Evolutionary conservation across 805 yeast genomes (phyloP).

Genomic region (Pichia scutulata): DNA sequence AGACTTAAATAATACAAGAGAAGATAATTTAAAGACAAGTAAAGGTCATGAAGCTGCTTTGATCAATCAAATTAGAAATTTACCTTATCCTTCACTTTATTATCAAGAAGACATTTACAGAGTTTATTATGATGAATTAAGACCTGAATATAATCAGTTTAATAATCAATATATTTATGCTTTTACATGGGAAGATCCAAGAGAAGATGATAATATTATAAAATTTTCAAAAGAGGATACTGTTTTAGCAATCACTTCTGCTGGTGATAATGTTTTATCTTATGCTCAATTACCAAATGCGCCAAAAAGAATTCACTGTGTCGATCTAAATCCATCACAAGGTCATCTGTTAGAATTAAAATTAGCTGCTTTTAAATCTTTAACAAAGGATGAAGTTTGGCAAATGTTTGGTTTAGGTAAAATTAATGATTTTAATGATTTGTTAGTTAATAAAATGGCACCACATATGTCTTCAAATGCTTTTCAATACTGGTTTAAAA

Average conservation of each 20-base stretch:
- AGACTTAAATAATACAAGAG: constrained; percentile 17
- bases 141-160: constrained; percentile 62
- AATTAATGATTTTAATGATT: constrained; percentile 41
- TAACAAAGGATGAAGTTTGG: constrained; percentile 60
- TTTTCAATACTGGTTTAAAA: constrained; percentile 70
- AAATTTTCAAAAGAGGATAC: constrained; percentile 57
- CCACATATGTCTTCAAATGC: constrained; percentile 74
- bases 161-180: constrained; percentile 77
- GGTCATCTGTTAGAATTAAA: constrained; percentile 74
- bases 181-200: constrained; percentile 87
- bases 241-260: constrained; percentile 76
- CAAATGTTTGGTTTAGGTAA: constrained; percentile 69
- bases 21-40: constrained; percentile 33
- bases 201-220: constrained; percentile 65
- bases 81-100: constrained; percentile 76
- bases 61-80: constrained; percentile 47
- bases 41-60: constrained; percentile 78
- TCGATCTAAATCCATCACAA: constrained; percentile 77
- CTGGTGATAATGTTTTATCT: constrained; percentile 73
- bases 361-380: constrained; percentile 57
- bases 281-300: constrained; percentile 67
- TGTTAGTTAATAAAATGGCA: constrained; percentile 49
- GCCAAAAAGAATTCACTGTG: constrained; percentile 75
- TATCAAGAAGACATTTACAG: constrained; percentile 75
- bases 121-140: constrained; percentile 68